Base-by-base conservation (phyloP, 768 basidiomycete genomes). In the Lepiota venenata region DNA sequence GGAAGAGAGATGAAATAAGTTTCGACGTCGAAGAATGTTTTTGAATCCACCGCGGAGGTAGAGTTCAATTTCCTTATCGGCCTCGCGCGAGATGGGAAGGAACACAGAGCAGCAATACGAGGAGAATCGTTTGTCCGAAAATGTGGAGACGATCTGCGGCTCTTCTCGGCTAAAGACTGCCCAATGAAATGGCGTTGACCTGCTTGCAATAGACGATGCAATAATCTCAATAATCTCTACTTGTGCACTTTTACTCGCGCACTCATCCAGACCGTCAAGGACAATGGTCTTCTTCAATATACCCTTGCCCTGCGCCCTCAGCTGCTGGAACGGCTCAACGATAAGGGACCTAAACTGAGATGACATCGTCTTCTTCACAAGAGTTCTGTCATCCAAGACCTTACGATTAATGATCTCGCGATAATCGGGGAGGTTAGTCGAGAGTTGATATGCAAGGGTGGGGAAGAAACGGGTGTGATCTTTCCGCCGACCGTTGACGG, bases 361-460 rank as follows among this genome's bases (percentile, higher is more conserved):
- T 1, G 25, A 3, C 41, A 51, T 21, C 12, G 25, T 15, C 35
- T 42, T 51, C 4, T 9, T 42, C 11, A 51, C 41, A 6, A 51
- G 22, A 18, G 25, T 51, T 7, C 25, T 29, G 27, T 44, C 40
- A 5, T 4, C 2, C 4, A 6, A 11, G 4, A 51, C 9, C 10
- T 35, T 51, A 16, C 29, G 12, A 20, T 43, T 35, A 14, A 51
- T 9, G 2, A 51, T 18, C 2, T 51, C 41, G 29, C 8, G 41
- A 21, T 51, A 51, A 11, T 42, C 29, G 6, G 27, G 41, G 8
- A 35, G 27, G 0, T 21, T 20, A n/a, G 41, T 42, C 4, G 47
- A 48, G 7, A 55, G 47, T 22, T 55, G 54, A 35, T 55, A 49
- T 12, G 54, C 47, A n/a, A 55, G 36, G 11, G 54, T 49, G 20